phyloP scores from a whole-genome alignment of 176 grass and related monocot genomes.

The Raddia distichophylla region DNA sequence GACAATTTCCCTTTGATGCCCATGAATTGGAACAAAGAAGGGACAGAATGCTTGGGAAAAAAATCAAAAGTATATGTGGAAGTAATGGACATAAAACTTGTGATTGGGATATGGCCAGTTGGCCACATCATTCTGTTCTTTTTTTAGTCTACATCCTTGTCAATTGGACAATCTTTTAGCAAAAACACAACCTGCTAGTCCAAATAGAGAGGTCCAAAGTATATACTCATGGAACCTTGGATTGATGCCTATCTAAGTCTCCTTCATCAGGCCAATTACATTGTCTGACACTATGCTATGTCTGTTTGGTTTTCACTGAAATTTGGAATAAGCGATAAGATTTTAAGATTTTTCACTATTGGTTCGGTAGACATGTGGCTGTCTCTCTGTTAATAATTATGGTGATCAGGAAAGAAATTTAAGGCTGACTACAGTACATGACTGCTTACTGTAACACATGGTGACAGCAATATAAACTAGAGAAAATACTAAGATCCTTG shows the following conservation, averaged over 20 bases:
- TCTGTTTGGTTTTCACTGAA: background rate
- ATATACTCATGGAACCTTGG: slow-evolving; percentile 21
- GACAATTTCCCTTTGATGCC: slow-evolving; percentile 6
- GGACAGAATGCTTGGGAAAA: background rate
- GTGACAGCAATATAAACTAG: background rate
- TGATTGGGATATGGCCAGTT: slow-evolving; percentile 16
- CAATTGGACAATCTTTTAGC: slow-evolving; percentile 33
- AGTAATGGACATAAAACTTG: background rate
- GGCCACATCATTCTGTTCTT: slow-evolving; percentile 21
- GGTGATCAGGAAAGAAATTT: background rate
- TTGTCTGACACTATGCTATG: slow-evolving; percentile 13
- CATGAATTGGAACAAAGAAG: slow-evolving; percentile 15
- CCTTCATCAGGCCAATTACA: background rate
- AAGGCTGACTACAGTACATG: slow-evolving; percentile 4
- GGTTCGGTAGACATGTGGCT: background rate
- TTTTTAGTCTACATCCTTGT: slow-evolving; percentile 36
- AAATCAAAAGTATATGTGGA: slow-evolving; percentile 9
- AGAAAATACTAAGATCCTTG: background rate
- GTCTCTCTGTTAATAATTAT: slow-evolving; percentile 9
- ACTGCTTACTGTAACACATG: slow-evolving; percentile 4
- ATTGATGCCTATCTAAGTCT: background rate
- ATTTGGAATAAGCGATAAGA: slow-evolving; percentile 3
- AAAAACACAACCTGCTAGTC: slow-evolving; percentile 19
- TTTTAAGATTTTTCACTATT: slow-evolving; percentile 11
- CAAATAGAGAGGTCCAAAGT: slow-evolving; percentile 40